Evolutionary conservation across 176 grass and related monocot species (phyloP).

Genomic region (Dactylis glomerata): DNA sequence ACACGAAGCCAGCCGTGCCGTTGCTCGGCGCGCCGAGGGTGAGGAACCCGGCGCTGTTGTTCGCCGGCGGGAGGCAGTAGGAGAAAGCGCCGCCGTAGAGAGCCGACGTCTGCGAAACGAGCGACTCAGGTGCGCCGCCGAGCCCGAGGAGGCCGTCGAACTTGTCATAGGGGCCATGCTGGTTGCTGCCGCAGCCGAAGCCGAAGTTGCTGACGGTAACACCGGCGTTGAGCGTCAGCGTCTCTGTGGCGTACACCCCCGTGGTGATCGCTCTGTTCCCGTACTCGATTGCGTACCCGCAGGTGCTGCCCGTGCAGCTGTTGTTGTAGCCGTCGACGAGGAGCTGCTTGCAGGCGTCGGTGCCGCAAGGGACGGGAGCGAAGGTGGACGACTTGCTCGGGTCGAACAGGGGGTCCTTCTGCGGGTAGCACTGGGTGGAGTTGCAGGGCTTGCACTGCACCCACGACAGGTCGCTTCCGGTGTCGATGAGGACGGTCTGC

Average conservation of each 20-base stretch:
- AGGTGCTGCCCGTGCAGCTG: conserved; percentile 3
- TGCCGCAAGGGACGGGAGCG: background rate
- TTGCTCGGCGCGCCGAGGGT: conserved; percentile 33
- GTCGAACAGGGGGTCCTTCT: conserved; percentile 37
- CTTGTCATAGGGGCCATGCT: conserved; percentile 36
- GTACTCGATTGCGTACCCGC: conserved; percentile 8
- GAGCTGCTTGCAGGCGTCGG: background rate
- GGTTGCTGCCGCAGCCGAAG: conserved; percentile 53
- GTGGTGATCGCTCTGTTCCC: conserved; percentile 4
- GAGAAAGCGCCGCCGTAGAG: conserved; percentile 53
- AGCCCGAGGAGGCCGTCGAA: conserved; percentile 62
- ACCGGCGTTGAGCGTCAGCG: conserved; percentile 13
- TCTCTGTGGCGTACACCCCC: conserved; percentile 50
- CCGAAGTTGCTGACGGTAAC: conserved; percentile 19
- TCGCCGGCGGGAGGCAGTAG: conserved; percentile 55
- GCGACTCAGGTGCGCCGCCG: conserved; percentile 39
- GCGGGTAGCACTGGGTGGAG: conserved; percentile 14
- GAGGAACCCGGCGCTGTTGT: conserved; percentile 41
- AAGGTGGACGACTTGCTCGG: conserved; percentile 14
- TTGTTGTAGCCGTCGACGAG: fast-evolving
- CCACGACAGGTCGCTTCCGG: conserved; percentile 86
- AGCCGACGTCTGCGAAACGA: conserved; percentile 45
- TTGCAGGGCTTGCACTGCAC: conserved; percentile 73
- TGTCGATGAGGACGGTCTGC: conserved; percentile 53
- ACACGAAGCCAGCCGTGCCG: conserved; percentile 7